Percentiles rank a stretch among this genome's conserved stretches.
phyloP scores from a whole-genome alignment of 495 filamentous ascomycete species.

The Penicillium silybi region DNA sequence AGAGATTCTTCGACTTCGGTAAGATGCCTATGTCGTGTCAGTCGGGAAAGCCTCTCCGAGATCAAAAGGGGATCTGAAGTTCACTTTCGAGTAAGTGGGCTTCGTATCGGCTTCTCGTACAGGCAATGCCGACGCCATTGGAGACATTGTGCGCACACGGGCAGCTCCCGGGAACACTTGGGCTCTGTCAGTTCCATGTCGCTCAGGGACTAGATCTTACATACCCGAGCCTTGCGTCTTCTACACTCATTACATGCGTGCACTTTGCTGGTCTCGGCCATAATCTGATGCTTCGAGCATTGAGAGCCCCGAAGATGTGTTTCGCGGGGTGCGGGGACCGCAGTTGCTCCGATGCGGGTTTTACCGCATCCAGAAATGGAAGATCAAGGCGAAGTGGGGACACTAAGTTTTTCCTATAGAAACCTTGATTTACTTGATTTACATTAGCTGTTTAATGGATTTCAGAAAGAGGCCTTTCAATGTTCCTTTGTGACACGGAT shows the following conservation, averaged over 20 bases:
- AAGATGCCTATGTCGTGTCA: background rate
- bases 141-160: slow-evolving; percentile 4
- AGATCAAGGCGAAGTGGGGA: background rate
- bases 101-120: slow-evolving; percentile 3
- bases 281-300: background rate
- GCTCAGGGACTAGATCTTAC: background rate
- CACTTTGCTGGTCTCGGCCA: background rate
- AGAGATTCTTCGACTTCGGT: slow-evolving; percentile 7
- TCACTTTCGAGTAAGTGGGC: background rate
- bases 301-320: background rate
- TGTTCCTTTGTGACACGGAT: too few species aligned
- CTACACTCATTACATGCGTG: slow-evolving; percentile 5
- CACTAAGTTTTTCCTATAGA: too few species aligned
- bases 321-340: background rate
- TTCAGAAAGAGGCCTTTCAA: too few species aligned
- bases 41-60: background rate
- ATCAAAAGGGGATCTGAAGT: background rate
- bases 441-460: too few species aligned
- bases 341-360: background rate
- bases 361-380: background rate
- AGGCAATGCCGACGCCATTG: slow-evolving; percentile 4
- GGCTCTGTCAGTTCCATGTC: background rate
- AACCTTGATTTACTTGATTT: too few species aligned
- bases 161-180: slow-evolving; percentile 5
- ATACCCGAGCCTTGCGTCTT: slow-evolving; percentile 1